A percentile compares a stretch with the other conserved stretches of the same genome.
These are phyloP conservation scores for Paecilomyces formosus DNA, from an alignment of 2,329 filamentous ascomycete genomes.

Conservation along the genomic window DNA sequence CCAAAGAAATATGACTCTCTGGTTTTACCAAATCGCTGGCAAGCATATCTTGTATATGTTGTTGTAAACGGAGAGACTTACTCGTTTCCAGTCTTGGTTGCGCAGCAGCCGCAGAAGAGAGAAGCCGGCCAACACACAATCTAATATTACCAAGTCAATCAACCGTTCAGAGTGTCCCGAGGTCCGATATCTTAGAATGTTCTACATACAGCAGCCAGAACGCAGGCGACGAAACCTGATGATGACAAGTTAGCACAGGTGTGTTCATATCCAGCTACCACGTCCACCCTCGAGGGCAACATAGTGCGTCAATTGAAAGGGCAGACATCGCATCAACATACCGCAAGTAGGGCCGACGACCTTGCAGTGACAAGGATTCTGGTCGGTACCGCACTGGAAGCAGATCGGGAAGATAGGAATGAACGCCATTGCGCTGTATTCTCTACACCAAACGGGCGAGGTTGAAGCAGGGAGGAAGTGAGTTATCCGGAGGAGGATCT, in stretches of 20 bases:
- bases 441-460: neutral
- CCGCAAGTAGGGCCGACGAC: constrained; percentile 49
- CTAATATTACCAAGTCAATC: constrained; percentile 19
- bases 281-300: neutral
- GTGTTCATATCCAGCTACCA: neutral
- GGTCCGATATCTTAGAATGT: neutral
- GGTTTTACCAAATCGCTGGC: neutral
- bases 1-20: neutral
- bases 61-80: constrained; percentile 21
- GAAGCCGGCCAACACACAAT: constrained; percentile 49
- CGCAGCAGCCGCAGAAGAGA: constrained; percentile 50
- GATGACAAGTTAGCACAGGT: neutral
- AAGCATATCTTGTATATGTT: neutral
- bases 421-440: constrained; percentile 29
- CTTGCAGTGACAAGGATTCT: constrained; percentile 53
- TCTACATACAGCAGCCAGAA: constrained; percentile 42
- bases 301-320: neutral
- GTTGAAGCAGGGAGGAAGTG: neutral
- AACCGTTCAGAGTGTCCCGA: constrained; percentile 1
- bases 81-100: constrained; percentile 48
- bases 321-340: constrained; percentile 12
- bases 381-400: constrained; percentile 50
- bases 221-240: constrained; percentile 37
- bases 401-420: constrained; percentile 45
- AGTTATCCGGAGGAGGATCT: neutral